Evolutionary conservation across 2,329 filamentous ascomycete species (phyloP).

Genomic region (Cladophialophora exuberans): DNA sequence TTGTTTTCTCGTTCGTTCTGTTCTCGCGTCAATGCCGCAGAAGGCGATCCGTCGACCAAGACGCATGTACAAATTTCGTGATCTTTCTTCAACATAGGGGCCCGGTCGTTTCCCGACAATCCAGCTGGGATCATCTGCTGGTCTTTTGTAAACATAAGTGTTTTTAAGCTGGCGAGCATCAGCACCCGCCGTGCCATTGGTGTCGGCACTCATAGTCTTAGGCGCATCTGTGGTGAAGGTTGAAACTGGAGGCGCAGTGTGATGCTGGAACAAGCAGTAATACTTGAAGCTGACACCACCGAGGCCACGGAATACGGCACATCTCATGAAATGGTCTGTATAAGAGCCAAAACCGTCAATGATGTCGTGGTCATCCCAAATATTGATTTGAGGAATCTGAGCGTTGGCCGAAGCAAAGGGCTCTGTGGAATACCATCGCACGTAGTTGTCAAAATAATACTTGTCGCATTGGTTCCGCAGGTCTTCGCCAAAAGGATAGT

Average conservation of each 20-base stretch:
- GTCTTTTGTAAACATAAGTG: constrained; percentile 68
- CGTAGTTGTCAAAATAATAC: constrained; percentile 66
- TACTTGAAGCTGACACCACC: constrained; percentile 63
- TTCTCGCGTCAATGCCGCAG: constrained; percentile 62
- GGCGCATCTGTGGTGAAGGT: constrained; percentile 80
- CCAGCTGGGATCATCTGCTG: constrained; percentile 69
- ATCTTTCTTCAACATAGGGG: constrained; percentile 65
- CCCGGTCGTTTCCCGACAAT: constrained; percentile 76
- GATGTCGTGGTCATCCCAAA: constrained; percentile 69
- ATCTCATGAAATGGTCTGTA: constrained; percentile 66
- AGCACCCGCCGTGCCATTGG: constrained; percentile 54
- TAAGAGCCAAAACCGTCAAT: constrained; percentile 70
- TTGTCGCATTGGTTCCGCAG: constrained; percentile 63
- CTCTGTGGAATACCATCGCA: constrained; percentile 70
- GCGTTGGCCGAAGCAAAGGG: constrained; percentile 63
- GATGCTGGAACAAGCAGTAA: constrained; percentile 71
- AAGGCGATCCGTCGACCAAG: constrained; percentile 68
- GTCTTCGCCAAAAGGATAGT: constrained; percentile 67
- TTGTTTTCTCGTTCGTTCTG: constrained; percentile 85
- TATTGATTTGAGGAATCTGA: constrained; percentile 67
- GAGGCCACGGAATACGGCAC: constrained; percentile 66
- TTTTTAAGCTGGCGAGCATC: constrained; percentile 75
- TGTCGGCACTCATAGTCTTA: constrained; percentile 52
- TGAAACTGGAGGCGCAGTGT: constrained; percentile 79
- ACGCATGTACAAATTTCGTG: constrained; percentile 65